phyloP scores from a whole-genome alignment of 73 alveolate genomes.

The Tetrahymena malaccensis region DNA sequence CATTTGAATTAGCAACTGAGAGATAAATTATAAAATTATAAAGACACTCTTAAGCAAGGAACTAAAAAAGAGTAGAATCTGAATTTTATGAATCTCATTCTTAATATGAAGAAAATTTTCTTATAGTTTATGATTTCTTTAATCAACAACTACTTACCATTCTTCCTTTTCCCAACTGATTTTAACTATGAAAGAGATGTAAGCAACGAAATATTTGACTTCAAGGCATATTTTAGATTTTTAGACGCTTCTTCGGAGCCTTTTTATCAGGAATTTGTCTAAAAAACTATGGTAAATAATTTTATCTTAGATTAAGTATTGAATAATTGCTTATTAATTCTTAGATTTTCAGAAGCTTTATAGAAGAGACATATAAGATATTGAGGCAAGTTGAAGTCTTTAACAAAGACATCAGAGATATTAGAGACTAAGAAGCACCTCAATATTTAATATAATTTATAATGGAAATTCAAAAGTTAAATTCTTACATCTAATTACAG shows the following conservation, averaged over 20 bases:
- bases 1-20: neutral
- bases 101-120: neutral
- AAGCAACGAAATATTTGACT: neutral
- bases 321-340: too few relatives aligned
- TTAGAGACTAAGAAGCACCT: neutral
- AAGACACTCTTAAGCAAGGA: neutral
- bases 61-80: neutral
- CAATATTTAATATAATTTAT: neutral
- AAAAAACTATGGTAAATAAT: neutral
- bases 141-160: neutral
- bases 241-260: neutral
- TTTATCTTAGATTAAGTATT: neutral
- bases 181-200: neutral
- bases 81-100: neutral
- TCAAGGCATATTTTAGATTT: neutral
- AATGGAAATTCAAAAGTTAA: neutral
- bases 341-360: neutral
- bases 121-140: neutral
- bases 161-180: neutral
- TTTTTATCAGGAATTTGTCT: neutral
- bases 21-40: neutral
- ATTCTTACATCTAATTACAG: neutral
- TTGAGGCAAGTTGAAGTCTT: neutral
- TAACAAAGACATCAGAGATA: neutral
- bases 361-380: neutral